phyloP scores from a whole-genome alignment of 805 yeast species.

The Metschnikowia corniflorae region DNA sequence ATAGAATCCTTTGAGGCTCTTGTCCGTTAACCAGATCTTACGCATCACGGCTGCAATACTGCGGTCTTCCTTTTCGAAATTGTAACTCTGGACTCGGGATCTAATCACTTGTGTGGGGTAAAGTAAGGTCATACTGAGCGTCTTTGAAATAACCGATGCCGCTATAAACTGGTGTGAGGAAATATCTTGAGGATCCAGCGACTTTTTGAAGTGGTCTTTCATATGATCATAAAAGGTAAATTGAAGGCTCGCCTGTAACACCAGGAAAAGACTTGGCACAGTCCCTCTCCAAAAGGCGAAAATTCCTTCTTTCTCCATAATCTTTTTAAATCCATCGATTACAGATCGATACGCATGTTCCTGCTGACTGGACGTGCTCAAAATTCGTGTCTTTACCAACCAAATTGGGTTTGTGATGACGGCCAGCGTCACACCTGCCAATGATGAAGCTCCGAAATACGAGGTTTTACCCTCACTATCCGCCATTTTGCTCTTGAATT shows the following conservation, averaged over 20 bases:
- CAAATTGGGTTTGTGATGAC: constrained; percentile 87
- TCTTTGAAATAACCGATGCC: constrained; percentile 67
- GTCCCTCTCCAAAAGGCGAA: constrained; percentile 70
- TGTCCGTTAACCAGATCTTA: constrained; percentile 47
- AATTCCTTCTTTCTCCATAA: constrained; percentile 55
- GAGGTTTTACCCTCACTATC: constrained; percentile 20
- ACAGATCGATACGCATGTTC: constrained; percentile 58
- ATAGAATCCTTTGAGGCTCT: constrained; percentile 63
- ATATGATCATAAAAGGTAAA: constrained; percentile 80
- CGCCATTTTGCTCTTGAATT: constrained; percentile 39
- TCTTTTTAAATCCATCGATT: constrained; percentile 48
- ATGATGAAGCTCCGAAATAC: constrained; percentile 34
- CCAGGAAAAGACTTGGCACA: constrained; percentile 72
- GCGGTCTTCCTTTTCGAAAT: constrained; percentile 20
- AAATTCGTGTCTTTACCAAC: constrained; percentile 89
- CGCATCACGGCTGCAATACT: constrained; percentile 29
- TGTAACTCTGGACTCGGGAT: constrained; percentile 61
- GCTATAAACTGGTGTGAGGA: constrained; percentile 56
- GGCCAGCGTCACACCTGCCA: constrained; percentile 75
- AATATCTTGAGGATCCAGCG: constrained; percentile 24
- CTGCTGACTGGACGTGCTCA: constrained; percentile 48
- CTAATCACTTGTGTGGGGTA: constrained; percentile 85
- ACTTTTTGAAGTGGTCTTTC: constrained; percentile 38
- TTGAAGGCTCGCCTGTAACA: constrained; percentile 86
- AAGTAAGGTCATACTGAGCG: constrained; percentile 59